Percentiles rank a stretch among this genome's conserved stretches.
Evolutionary conservation across 202 grass and related monocot genomes (phyloP).

Genomic region (Schoenoplectus triqueter): DNA sequence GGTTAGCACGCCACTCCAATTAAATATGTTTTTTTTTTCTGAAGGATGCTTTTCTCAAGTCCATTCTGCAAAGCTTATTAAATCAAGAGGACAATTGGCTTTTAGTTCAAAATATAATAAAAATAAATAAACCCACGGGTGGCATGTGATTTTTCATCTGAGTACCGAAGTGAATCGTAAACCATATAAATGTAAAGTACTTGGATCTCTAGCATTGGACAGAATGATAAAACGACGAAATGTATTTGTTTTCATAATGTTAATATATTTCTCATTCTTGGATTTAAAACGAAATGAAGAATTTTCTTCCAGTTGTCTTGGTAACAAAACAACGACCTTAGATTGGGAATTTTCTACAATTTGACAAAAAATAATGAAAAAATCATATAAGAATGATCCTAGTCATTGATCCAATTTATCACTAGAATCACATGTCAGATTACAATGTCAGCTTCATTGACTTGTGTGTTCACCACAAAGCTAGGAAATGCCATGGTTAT

Average conservation of each 20-base stretch:
- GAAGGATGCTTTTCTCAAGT: not conserved
- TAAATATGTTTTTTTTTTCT: not conserved
- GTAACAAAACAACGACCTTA: not conserved
- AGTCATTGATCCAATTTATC: not conserved
- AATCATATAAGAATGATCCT: not conserved
- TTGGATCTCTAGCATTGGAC: no score
- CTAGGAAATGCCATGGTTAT: conserved; percentile 68
- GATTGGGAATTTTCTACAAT: not conserved
- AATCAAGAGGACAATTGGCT: not conserved
- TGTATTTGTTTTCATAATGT: not conserved
- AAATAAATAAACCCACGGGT: no score
- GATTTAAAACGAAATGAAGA: no score
- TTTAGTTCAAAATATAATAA: not conserved
- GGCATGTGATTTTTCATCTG: no score
- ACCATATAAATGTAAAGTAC: no score
- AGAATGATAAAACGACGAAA: no score
- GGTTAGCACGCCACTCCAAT: no score
- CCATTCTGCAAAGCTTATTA: not conserved
- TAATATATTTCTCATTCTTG: not conserved
- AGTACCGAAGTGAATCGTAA: no score
- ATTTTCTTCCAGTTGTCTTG: conserved; percentile 14
- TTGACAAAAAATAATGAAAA: conserved; percentile 10
- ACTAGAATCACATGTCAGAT: not conserved
- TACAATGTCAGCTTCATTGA: conserved; percentile 51
- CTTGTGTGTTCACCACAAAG: conserved; percentile 59